Conservation (phyloP, 306 rosid genomes). For the Quercus dentata region DNA sequence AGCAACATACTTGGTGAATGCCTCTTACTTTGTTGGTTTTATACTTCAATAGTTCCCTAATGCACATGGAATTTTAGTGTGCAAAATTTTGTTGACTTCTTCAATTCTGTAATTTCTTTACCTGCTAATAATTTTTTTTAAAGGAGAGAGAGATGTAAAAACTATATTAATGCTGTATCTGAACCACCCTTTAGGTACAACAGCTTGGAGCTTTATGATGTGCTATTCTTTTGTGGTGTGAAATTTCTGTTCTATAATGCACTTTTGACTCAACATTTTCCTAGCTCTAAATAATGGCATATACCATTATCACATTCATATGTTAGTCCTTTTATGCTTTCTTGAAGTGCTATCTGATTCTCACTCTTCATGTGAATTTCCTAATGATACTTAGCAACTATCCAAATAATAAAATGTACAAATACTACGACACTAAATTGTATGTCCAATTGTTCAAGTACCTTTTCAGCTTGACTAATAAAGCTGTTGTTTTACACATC, state of each 20-base stretch:
- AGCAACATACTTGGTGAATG: neutral
- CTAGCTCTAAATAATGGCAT: neutral
- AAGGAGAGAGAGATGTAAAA: neutral
- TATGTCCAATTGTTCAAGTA: too few species aligned
- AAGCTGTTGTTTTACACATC: too few species aligned
- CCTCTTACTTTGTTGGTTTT: neutral
- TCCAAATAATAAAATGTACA: too few species aligned
- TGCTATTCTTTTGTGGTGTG: neutral
- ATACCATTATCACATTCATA: neutral
- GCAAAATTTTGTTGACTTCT: neutral
- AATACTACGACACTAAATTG: too few species aligned
- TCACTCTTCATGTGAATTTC: too few species aligned
- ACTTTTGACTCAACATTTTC: neutral
- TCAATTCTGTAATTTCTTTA: neutral
- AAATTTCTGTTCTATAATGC: neutral
- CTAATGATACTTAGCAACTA: too few species aligned
- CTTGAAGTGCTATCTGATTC: too few species aligned
- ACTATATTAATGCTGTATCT: neutral
- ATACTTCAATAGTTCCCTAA: neutral
- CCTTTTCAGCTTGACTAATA: too few species aligned
- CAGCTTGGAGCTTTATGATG: neutral
- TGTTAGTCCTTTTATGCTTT: too few species aligned
- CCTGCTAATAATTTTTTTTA: too few species aligned
- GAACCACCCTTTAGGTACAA: neutral
- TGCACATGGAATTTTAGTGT: too few species aligned